Percentiles rank a stretch among this genome's conserved stretches.
These are phyloP conservation scores for Pseudogymnoascus sp. DNA, from an alignment of 2,329 filamentous ascomycete genomes.

Conservation along the genomic window DNA sequence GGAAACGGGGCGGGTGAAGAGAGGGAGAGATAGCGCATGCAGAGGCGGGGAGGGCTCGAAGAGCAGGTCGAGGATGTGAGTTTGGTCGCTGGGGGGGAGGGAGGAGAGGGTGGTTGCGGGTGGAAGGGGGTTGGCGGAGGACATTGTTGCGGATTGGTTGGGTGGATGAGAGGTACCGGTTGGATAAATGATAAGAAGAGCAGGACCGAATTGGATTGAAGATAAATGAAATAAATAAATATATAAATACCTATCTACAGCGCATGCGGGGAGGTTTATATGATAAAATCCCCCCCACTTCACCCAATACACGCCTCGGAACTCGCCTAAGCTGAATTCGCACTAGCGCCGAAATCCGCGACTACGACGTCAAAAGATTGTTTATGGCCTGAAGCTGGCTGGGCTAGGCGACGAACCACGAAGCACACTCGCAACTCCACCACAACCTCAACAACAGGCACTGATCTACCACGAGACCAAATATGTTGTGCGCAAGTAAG, in stretches of 20 bases:
- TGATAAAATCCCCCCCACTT: conserved; percentile 3
- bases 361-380: conserved; percentile 3
- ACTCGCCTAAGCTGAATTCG: conserved; percentile 1
- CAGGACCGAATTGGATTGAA: not conserved
- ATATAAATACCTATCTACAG: not conserved
- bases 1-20: conserved; percentile 51
- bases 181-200: not conserved
- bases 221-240: conserved; percentile 3
- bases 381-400: conserved; percentile 5
- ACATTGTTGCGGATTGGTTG: not conserved
- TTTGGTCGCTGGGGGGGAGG: not conserved
- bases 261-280: conserved; percentile 2
- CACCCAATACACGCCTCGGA: conserved; percentile 1
- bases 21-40: conserved; percentile 59
- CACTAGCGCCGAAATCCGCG: conserved; percentile 5
- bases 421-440: not conserved
- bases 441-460: not conserved
- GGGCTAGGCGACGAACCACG: not conserved
- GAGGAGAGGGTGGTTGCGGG: not conserved
- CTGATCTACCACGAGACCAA: conserved; percentile 20
- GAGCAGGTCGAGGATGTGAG: conserved; percentile 56
- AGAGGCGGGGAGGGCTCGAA: conserved; percentile 77
- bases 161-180: too few relatives aligned
- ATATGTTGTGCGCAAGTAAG: conserved; percentile 60
- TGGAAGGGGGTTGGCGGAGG: not conserved